phyloP scores from a whole-genome alignment of 148 eudicot species.

The Rhododendron williamsianum region DNA sequence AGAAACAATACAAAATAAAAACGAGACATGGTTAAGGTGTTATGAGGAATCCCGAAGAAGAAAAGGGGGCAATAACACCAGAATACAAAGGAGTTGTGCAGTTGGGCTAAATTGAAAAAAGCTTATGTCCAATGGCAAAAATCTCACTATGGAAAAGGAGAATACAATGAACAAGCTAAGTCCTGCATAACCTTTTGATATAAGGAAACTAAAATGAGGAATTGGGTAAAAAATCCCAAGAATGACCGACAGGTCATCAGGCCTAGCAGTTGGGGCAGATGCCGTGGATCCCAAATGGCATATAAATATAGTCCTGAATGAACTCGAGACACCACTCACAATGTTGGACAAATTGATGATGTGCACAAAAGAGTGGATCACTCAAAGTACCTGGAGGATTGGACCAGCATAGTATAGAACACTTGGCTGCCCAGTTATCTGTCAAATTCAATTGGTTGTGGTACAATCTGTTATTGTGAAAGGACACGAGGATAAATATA shows the following conservation, averaged over 20 bases:
- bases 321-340: not conserved
- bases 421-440: slow-evolving; percentile 99
- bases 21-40: not conserved
- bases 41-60: not conserved
- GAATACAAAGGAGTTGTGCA: not conserved
- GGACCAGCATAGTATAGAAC: slow-evolving; percentile 97
- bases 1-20: not conserved
- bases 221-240: not conserved
- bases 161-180: not conserved
- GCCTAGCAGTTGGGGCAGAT: not conserved
- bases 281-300: not conserved
- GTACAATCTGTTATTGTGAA: not conserved
- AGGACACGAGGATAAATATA: not conserved
- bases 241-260: not conserved
- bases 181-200: not conserved
- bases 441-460: slow-evolving; percentile 2
- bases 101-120: not conserved
- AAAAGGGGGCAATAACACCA: not conserved
- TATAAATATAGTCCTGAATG: not conserved
- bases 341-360: not conserved
- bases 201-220: not conserved
- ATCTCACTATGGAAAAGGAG: not conserved
- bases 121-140: not conserved
- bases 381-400: slow-evolving; percentile 76
- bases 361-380: not conserved